These are phyloP conservation scores for Calonectria pseudoturangicola DNA, from an alignment of 2,329 filamentous ascomycete species.

Conservation along the genomic window DNA sequence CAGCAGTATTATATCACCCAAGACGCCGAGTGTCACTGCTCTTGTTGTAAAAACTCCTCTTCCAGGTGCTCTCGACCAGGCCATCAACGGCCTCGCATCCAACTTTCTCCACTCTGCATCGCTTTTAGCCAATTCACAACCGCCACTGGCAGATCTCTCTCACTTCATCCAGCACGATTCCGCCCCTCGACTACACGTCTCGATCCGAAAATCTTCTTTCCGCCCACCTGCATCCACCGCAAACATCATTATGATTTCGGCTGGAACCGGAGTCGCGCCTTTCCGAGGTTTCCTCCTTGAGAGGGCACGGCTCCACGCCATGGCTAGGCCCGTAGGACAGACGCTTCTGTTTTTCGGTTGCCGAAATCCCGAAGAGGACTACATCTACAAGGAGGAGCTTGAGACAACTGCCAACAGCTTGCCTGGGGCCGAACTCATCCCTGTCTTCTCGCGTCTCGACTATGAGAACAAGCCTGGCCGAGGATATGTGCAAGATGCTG, in stretches of 20 bases:
- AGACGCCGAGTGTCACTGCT: constrained; percentile 49
- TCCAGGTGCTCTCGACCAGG: constrained; percentile 28
- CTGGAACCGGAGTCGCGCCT: constrained; percentile 70
- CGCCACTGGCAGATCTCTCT: constrained; percentile 1
- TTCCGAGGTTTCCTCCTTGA: constrained; percentile 56
- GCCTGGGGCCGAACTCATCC: constrained; percentile 23
- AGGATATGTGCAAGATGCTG: constrained; percentile 33
- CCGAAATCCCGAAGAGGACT: constrained; percentile 69
- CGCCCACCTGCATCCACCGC: constrained; percentile 64
- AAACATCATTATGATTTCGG: constrained; percentile 68
- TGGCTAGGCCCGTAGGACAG: constrained; percentile 45
- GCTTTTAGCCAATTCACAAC: constrained; percentile 17
- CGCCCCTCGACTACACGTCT: constrained; percentile 5
- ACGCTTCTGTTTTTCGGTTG: constrained; percentile 75
- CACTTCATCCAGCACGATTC: constrained; percentile 52
- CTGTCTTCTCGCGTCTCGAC: constrained; percentile 12
- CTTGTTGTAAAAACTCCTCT: constrained; percentile 45
- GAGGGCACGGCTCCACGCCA: constrained; percentile 43
- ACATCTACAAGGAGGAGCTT: constrained; percentile 67
- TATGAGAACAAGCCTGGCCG: constrained; percentile 27
- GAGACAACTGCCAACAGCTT: neutral
- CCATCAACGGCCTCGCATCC: constrained; percentile 49
- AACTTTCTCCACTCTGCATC: constrained; percentile 52
- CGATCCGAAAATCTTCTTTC: constrained; percentile 62
- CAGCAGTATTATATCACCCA: constrained; percentile 62